These are phyloP conservation scores for Brassica rapa DNA, from an alignment of 345 rosid genomes.

Conservation along the genomic window DNA sequence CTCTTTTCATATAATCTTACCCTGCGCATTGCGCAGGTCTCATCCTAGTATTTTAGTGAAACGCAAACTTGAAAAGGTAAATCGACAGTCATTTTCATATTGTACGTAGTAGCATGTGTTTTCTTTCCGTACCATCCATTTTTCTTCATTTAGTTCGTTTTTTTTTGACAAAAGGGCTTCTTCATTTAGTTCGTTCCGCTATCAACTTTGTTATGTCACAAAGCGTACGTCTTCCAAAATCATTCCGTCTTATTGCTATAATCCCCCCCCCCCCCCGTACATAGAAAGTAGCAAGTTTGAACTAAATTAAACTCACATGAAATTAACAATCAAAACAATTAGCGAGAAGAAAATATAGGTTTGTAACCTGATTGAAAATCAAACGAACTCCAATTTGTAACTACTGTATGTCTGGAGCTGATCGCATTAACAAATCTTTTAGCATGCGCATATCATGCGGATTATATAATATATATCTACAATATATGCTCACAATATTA, in stretches of 20 bases:
- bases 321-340: background rate
- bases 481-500: background rate
- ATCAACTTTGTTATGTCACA: conserved; percentile 6
- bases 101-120: conserved; percentile 27
- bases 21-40: too few species aligned
- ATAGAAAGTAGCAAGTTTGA: background rate
- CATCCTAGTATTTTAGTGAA: background rate
- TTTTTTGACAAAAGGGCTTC: background rate
- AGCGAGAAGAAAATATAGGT: background rate
- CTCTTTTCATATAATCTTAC: too few species aligned
- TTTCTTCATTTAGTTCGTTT: conserved; percentile 8
- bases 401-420: background rate
- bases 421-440: background rate
- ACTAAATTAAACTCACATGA: conserved; percentile 4
- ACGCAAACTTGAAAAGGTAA: conserved; percentile 8
- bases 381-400: background rate
- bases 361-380: background rate
- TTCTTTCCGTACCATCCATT: conserved; percentile 18
- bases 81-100: conserved; percentile 19
- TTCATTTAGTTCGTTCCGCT: conserved; percentile 11
- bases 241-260: conserved; percentile 11
- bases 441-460: background rate
- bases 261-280: background rate
- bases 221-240: conserved; percentile 9
- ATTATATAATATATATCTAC: background rate